phyloP scores from a whole-genome alignment of 2,329 filamentous ascomycete genomes.

The Cylindrodendrum hubeiense region DNA sequence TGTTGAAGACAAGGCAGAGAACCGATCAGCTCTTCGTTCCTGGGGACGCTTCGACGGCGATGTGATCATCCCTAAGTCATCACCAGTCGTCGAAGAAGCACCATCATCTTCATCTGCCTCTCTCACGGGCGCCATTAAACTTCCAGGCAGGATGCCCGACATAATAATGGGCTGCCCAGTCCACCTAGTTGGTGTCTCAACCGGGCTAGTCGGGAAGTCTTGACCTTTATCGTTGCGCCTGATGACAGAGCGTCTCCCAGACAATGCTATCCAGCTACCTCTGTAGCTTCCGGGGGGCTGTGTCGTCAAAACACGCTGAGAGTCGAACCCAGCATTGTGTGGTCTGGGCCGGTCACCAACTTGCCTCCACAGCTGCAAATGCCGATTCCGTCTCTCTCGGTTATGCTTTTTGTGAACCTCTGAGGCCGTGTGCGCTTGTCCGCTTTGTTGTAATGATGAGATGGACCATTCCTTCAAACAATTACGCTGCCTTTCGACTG shows the following conservation, averaged over 20 bases:
- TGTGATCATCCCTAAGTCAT: slow-evolving; percentile 34
- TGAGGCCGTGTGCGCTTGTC: slow-evolving; percentile 53
- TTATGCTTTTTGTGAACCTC: slow-evolving; percentile 49
- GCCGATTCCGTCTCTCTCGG: slow-evolving; percentile 47
- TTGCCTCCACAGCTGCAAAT: slow-evolving; percentile 49
- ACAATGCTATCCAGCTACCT: slow-evolving; percentile 43
- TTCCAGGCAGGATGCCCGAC: slow-evolving; percentile 45
- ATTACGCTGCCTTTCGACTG: slow-evolving; percentile 47
- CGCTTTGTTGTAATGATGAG: slow-evolving; percentile 51
- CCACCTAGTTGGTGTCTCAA: slow-evolving; percentile 62
- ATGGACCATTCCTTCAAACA: slow-evolving; percentile 54
- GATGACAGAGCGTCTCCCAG: slow-evolving; percentile 39
- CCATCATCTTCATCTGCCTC: slow-evolving; percentile 47
- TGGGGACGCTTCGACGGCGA: slow-evolving; percentile 39
- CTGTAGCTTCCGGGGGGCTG: slow-evolving; percentile 34
- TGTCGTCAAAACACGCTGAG: slow-evolving; percentile 27
- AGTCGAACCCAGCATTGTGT: slow-evolving; percentile 14
- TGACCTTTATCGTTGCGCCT: slow-evolving; percentile 38
- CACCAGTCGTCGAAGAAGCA: slow-evolving; percentile 37
- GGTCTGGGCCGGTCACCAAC: slow-evolving; percentile 30
- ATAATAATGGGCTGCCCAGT: slow-evolving; percentile 56
- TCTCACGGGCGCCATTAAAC: slow-evolving; percentile 47
- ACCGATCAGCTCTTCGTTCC: slow-evolving; percentile 34
- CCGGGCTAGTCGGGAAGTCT: slow-evolving; percentile 35
- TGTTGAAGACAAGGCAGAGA: slow-evolving; percentile 51